A percentile compares a stretch with the other conserved stretches of the same genome.
Evolutionary conservation across 192 early-diverging fungal genomes (phyloP).

Genomic region (Irineochytrium annulatum): DNA sequence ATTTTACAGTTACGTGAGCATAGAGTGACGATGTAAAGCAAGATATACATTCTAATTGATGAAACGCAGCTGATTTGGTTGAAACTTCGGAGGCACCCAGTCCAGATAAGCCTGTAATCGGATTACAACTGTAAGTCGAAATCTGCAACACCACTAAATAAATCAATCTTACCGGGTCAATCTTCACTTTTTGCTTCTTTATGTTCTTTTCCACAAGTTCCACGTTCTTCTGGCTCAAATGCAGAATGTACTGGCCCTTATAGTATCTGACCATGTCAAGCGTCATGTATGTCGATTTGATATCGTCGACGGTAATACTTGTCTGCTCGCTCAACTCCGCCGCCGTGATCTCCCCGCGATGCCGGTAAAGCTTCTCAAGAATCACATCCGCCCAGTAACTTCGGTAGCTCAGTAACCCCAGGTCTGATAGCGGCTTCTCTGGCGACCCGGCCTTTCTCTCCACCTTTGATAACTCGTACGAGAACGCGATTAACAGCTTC

Average conservation of each 20-base stretch:
- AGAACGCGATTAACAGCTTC: constrained; percentile 88
- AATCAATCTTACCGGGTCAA: constrained; percentile 63
- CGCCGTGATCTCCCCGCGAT: constrained; percentile 77
- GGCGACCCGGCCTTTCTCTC: constrained; percentile 94
- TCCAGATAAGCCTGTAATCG: constrained; percentile 25
- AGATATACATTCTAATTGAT: too few species aligned
- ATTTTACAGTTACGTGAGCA: too few species aligned
- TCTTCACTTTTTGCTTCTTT: constrained; percentile 73
- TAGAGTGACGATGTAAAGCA: too few species aligned
- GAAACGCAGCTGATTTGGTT: constrained; percentile 43
- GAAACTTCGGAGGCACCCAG: constrained; percentile 52
- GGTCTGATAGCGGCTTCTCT: constrained; percentile 96
- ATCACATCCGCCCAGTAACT: constrained; percentile 93
- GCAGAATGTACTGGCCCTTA: constrained; percentile 83
- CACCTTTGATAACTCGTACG: constrained; percentile 93
- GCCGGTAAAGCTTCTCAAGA: constrained; percentile 68
- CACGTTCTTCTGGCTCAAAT: constrained; percentile 79
- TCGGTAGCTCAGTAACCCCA: constrained; percentile 90
- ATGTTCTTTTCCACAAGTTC: constrained; percentile 72
- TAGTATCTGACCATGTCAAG: constrained; percentile 89
- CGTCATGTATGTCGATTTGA: constrained; percentile 84
- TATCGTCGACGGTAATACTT: constrained; percentile 83
- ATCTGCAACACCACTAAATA: constrained; percentile 51
- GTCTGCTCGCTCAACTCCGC: constrained; percentile 84
- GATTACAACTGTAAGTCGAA: neutral